Evolutionary conservation across 176 grass and related monocot species (phyloP), one percentile per base, ranked within the genome.

Genomic region (Guadua angustifolia): DNA sequence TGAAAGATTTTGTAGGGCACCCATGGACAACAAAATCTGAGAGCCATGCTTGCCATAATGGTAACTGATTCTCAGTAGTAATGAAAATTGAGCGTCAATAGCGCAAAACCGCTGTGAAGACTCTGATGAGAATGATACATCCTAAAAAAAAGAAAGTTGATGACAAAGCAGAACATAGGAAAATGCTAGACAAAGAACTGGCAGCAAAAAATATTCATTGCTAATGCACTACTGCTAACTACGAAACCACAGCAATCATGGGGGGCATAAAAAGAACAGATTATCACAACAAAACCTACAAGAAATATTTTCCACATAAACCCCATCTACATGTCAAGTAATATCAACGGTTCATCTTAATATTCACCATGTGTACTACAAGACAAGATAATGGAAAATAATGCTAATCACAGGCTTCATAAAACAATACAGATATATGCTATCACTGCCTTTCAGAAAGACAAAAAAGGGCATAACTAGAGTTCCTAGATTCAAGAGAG

Each of bases 11-110:
- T 98, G 90, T 49, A 98, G 77, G 66, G 91, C 83, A 79, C 93
- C 87, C 95, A 98, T 95, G 46, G 91, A 95, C 69, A 95, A 86
- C 13, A 98, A 80, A 90, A 98, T 98, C 64, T 95, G 95, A 88
- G 91, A 68, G 60, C 95, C 93, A 80, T 95, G 85, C 67, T 95
- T 98, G 40, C 91, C 89, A 90, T 95, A 95, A 49, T 88, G 92
- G 79, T 95, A 80, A 79, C 93, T 91, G 68, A 98, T 86, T 98
- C 92, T 95, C 59, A 98, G 66, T 64, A 98, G 80, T 67, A 98
- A 92, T 53, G 95, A 98, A 66, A 98, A 79, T 66, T 93, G 90
- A 80, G 95, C 93, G 60, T 95, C 95, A 12, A 95, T 73, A 62
- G 91, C 95, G 77, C 83, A 95, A 79, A 95, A 86, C 21, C 91